These are phyloP conservation scores for Basidiobolus meristosporus DNA, from an alignment of 371 early-diverging fungal genomes.

Conservation along the genomic window DNA sequence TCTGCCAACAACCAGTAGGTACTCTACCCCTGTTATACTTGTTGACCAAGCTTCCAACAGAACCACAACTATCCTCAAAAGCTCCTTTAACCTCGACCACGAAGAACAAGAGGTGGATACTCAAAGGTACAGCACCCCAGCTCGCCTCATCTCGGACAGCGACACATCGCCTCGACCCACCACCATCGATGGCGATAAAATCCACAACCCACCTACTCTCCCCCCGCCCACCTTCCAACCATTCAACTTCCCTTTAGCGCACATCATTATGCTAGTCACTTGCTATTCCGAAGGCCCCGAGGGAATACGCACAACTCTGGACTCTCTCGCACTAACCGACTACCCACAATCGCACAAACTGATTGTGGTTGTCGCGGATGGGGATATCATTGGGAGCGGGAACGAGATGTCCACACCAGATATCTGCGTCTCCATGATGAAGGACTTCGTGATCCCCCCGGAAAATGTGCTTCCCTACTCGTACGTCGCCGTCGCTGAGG, in stretches of 20 bases:
- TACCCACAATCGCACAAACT: slow-evolving; percentile 83
- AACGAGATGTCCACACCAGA: slow-evolving; percentile 77
- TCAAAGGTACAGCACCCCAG: too few relatives aligned
- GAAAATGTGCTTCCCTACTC: slow-evolving; percentile 39
- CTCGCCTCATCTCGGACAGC: too few relatives aligned
- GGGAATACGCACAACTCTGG: slow-evolving; percentile 81
- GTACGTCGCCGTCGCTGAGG: slow-evolving; percentile 92
- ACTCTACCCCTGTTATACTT: too few relatives aligned
- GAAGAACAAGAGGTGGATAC: too few relatives aligned
- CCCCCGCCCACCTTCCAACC: too few relatives aligned
- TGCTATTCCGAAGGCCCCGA: slow-evolving; percentile 86
- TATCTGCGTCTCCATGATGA: slow-evolving; percentile 66
- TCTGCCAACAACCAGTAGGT: too few relatives aligned
- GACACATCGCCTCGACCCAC: too few relatives aligned
- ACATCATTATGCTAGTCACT: slow-evolving; percentile 60
- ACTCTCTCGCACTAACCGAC: slow-evolving; percentile 83
- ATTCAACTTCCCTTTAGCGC: slow-evolving; percentile 42
- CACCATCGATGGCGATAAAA: too few relatives aligned
- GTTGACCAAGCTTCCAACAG: too few relatives aligned
- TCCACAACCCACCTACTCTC: too few relatives aligned
- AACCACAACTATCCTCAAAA: too few relatives aligned
- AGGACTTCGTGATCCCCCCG: slow-evolving; percentile 37
- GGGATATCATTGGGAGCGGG: slow-evolving; percentile 61
- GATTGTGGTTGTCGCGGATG: slow-evolving; percentile 79
- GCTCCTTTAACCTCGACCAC: too few relatives aligned